These are phyloP conservation scores for Colletotrichum simmondsii DNA, from an alignment of 2,329 filamentous ascomycete species.

Conservation along the genomic window DNA sequence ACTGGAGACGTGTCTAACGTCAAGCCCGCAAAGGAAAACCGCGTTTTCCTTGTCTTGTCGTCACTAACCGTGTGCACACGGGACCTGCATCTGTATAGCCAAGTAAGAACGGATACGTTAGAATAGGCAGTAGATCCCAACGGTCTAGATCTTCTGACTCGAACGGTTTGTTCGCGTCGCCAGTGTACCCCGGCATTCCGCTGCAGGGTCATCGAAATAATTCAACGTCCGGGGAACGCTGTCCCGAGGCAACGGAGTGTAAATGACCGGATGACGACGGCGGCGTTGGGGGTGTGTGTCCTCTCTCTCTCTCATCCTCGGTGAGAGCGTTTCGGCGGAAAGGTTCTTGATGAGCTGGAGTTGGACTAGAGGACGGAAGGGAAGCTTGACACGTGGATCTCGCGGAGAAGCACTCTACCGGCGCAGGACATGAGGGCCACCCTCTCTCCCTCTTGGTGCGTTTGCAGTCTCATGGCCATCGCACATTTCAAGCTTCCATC, in stretches of 20 bases:
- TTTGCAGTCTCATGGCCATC: slow-evolving; percentile 4
- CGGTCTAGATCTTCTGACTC: background rate
- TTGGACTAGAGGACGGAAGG: background rate
- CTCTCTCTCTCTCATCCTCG: background rate
- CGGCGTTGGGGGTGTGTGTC: background rate
- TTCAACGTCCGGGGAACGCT: background rate
- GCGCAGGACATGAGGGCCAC: background rate
- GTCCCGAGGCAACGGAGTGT: slow-evolving; percentile 1
- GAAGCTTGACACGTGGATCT: slow-evolving; percentile 1
- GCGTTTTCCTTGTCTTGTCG: background rate
- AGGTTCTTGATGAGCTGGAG: background rate
- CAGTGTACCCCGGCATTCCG: slow-evolving; percentile 2
- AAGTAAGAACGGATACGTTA: background rate
- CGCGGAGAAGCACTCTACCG: background rate
- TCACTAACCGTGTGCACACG: background rate
- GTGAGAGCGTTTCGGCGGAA: slow-evolving; percentile 4
- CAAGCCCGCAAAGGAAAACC: background rate
- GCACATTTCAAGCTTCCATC: background rate
- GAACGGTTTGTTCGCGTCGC: background rate
- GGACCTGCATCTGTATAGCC: background rate
- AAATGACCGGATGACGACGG: slow-evolving; percentile 13
- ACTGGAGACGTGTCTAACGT: background rate
- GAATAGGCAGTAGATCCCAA: background rate
- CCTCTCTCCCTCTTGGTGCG: background rate
- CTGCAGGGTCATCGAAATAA: slow-evolving; percentile 2